A percentile compares a stretch with the other conserved stretches of the same genome.
Evolutionary conservation across 805 yeast genomes (phyloP).

Genomic region (Blastobotrys peoriensis): DNA sequence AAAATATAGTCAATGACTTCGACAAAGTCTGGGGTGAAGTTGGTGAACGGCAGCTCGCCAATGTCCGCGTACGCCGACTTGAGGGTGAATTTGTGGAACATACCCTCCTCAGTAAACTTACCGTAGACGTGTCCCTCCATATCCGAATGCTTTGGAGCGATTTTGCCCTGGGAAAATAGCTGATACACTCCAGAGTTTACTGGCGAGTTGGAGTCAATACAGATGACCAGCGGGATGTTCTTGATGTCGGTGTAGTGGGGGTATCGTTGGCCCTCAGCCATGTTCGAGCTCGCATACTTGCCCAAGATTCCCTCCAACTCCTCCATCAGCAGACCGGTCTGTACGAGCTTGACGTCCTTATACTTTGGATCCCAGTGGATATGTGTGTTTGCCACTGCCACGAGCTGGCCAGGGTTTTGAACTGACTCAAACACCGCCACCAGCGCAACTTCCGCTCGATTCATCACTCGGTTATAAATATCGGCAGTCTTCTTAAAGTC

Average conservation of each 20-base stretch:
- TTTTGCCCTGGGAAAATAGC: constrained; percentile 73
- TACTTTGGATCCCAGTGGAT: constrained; percentile 97
- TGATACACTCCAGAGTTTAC: constrained; percentile 87
- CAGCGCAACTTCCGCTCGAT: constrained; percentile 88
- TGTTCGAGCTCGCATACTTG: constrained; percentile 32
- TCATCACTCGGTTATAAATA: constrained; percentile 91
- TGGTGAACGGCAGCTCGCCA: constrained; percentile 91
- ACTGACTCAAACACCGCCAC: constrained; percentile 68
- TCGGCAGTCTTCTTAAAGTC: constrained; percentile 91
- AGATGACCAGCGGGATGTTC: constrained; percentile 70
- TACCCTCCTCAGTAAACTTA: constrained; percentile 79
- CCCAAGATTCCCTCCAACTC: constrained; percentile 68
- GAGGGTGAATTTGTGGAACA: constrained; percentile 71
- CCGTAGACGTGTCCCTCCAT: constrained; percentile 87
- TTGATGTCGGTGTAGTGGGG: constrained; percentile 38
- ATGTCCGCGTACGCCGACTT: constrained; percentile 79
- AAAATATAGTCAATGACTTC: constrained; percentile 93
- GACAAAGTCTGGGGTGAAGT: constrained; percentile 88
- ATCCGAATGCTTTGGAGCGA: constrained; percentile 67
- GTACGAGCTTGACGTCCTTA: constrained; percentile 93
- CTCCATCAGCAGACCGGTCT: constrained; percentile 85
- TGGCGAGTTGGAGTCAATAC: constrained; percentile 95
- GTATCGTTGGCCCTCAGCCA: constrained; percentile 29
- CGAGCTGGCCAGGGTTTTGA: constrained; percentile 55
- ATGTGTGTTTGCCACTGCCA: constrained; percentile 84